phyloP scores from a whole-genome alignment of 2,329 filamentous ascomycete genomes.

The Penicillium sp. region DNA sequence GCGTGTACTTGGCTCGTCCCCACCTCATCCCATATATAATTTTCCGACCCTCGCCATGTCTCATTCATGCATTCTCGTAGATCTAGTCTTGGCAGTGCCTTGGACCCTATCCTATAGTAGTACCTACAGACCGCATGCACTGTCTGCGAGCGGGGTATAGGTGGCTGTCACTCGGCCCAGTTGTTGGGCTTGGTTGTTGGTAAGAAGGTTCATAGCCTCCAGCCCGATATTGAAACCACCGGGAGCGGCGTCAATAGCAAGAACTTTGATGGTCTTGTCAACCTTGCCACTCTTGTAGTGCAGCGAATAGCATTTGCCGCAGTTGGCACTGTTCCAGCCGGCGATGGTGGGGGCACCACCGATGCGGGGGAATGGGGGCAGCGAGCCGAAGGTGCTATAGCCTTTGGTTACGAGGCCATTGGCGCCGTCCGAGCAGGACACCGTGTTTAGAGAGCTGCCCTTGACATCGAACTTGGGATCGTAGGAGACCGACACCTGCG shows the following conservation, averaged over 20 bases:
- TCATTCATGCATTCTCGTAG: conserved; percentile 2
- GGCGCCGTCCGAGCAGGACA: conserved; percentile 49
- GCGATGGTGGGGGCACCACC: conserved; percentile 54
- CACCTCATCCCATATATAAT: not conserved
- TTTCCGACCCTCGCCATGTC: not conserved
- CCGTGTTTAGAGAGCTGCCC: conserved; percentile 57
- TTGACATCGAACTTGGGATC: conserved; percentile 71
- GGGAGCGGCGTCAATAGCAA: conserved; percentile 52
- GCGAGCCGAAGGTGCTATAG: conserved; percentile 46
- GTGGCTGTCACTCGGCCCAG: conserved; percentile 48
- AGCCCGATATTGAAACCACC: conserved; percentile 56
- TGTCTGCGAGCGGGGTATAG: conserved; percentile 29
- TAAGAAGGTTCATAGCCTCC: conserved; percentile 55
- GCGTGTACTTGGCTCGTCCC: not conserved
- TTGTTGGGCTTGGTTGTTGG: conserved; percentile 48
- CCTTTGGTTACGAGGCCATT: conserved; percentile 39
- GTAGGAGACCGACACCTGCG: conserved; percentile 63
- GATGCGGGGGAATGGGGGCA: conserved; percentile 55
- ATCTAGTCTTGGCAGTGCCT: not conserved
- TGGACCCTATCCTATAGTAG: not conserved
- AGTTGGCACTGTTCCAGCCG: conserved; percentile 53
- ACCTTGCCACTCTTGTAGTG: conserved; percentile 48
- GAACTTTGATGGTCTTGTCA: conserved; percentile 50
- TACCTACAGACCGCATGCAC: conserved; percentile 16
- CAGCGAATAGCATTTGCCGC: conserved; percentile 58